Percentiles rank a stretch among this genome's conserved stretches.
Evolutionary conservation across 345 rosid species (phyloP).

Genomic region (Moricandia arvensis): DNA sequence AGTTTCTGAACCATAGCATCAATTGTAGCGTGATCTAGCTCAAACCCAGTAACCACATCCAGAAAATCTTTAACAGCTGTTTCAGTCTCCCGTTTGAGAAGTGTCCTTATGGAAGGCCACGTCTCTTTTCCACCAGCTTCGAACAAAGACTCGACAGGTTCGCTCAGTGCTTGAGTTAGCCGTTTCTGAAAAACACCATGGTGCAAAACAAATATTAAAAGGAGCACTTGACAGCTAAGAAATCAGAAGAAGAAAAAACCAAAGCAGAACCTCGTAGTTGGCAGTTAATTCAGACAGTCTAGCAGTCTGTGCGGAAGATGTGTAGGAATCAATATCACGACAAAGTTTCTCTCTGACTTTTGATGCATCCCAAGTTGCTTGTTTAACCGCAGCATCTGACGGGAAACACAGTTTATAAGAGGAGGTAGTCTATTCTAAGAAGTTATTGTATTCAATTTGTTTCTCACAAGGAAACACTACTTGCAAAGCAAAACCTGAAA

Average conservation of each 20-base stretch:
- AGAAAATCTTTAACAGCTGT: constrained; percentile 48
- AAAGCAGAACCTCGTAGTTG: constrained; percentile 50
- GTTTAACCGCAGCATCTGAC: constrained; percentile 57
- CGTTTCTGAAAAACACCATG: constrained; percentile 49
- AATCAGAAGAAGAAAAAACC: constrained; percentile 3
- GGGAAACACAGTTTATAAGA: constrained; percentile 5
- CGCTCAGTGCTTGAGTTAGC: constrained; percentile 46
- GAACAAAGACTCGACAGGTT: constrained; percentile 56
- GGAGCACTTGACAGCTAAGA: constrained; percentile 16
- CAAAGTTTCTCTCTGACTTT: constrained; percentile 59
- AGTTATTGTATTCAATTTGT: neutral
- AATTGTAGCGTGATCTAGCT: constrained; percentile 45
- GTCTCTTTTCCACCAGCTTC: constrained; percentile 61
- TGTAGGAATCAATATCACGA: constrained; percentile 55
- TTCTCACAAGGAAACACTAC: constrained; percentile 5
- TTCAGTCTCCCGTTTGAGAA: constrained; percentile 63
- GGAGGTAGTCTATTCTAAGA: neutral
- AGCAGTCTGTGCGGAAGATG: constrained; percentile 45
- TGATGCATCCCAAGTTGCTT: constrained; percentile 66
- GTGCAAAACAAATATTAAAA: constrained; percentile 2
- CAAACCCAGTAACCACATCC: constrained; percentile 52
- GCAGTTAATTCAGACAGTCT: constrained; percentile 55
- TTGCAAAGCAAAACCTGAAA: neutral
- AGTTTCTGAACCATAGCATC: constrained; percentile 52
- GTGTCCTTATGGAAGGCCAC: constrained; percentile 64